Percentiles rank a stretch among this genome's conserved stretches.
These are phyloP conservation scores for Pueraria montana DNA, from an alignment of 306 rosid genomes.

Conservation along the genomic window DNA sequence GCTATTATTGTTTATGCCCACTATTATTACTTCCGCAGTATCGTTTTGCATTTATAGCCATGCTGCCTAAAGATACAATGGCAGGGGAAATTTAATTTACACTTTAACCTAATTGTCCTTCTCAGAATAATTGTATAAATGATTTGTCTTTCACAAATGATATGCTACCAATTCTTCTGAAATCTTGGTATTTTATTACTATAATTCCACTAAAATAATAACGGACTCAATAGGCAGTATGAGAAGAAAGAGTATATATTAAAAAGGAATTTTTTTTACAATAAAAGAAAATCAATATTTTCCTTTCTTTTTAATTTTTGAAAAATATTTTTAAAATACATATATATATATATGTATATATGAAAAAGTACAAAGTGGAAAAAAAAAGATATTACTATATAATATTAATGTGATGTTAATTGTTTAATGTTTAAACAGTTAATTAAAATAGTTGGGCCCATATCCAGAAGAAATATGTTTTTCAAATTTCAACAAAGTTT, in stretches of 20 bases:
- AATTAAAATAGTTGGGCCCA: slow-evolving; percentile 37
- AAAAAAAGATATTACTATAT: background rate
- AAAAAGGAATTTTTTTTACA: no score
- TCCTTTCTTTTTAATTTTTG: background rate
- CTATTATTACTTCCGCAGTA: background rate
- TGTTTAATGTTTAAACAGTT: background rate
- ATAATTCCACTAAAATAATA: slow-evolving; percentile 9
- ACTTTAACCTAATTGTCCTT: slow-evolving; percentile 42
- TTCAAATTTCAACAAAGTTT: slow-evolving; percentile 40
- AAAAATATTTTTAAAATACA: background rate
- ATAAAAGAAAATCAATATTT: background rate
- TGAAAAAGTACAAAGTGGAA: background rate
- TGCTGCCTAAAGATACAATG: slow-evolving; percentile 4
- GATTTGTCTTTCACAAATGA: background rate
- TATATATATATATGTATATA: background rate
- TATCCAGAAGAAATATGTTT: slow-evolving; percentile 19
- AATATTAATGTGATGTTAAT: background rate
- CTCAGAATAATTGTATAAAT: slow-evolving; percentile 32
- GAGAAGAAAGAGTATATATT: background rate
- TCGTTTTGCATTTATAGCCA: slow-evolving; percentile 50
- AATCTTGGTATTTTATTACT: slow-evolving; percentile 22
- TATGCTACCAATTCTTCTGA: background rate
- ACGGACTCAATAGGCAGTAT: background rate
- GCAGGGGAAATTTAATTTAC: slow-evolving; percentile 4
- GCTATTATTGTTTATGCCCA: slow-evolving; percentile 39